Evolutionary conservation across 192 early-diverging fungal species (phyloP).

Genomic region (Geranomyces michiganensis): DNA sequence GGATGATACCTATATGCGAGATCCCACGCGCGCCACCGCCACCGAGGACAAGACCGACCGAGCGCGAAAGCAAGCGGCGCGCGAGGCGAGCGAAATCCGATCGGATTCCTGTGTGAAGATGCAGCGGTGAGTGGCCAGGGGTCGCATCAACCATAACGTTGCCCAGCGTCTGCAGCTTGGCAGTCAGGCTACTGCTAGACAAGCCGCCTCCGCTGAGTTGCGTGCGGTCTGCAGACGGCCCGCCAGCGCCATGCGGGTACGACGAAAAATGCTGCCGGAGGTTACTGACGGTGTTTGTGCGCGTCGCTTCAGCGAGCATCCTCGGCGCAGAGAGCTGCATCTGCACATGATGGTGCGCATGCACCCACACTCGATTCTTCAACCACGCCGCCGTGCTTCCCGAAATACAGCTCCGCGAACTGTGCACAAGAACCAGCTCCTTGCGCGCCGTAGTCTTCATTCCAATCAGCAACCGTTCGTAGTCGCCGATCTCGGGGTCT

Average conservation of each 20-base stretch:
- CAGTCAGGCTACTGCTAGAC: not conserved
- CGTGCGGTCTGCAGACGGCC: not conserved
- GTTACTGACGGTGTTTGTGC: constrained; percentile 41
- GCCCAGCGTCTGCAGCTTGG: not conserved
- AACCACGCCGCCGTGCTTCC: constrained; percentile 92
- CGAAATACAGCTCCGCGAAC: constrained; percentile 69
- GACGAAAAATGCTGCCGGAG: constrained; percentile 48
- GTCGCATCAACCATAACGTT: not conserved
- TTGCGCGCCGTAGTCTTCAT: constrained; percentile 98
- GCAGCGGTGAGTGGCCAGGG: constrained; percentile 13
- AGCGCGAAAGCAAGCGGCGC: constrained; percentile 87
- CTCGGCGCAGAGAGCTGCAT: constrained; percentile 45
- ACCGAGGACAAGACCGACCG: constrained; percentile 91
- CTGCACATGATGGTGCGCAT: constrained; percentile 94
- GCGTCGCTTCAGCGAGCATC: constrained; percentile 34
- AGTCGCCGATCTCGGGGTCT: constrained; percentile 87
- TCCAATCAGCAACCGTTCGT: constrained; percentile 86
- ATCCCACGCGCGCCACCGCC: constrained; percentile 98
- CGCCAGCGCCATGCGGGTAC: not conserved
- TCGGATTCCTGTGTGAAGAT: constrained; percentile 46
- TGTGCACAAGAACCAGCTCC: constrained; percentile 92
- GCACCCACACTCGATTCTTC: constrained; percentile 89
- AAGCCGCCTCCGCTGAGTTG: too few species aligned
- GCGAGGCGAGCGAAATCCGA: constrained; percentile 80
- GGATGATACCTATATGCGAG: constrained; percentile 88